A percentile compares a stretch with the other conserved stretches of the same genome.
phyloP scores from a whole-genome alignment of 2,329 filamentous ascomycete species.

The Xylaria sp. region DNA sequence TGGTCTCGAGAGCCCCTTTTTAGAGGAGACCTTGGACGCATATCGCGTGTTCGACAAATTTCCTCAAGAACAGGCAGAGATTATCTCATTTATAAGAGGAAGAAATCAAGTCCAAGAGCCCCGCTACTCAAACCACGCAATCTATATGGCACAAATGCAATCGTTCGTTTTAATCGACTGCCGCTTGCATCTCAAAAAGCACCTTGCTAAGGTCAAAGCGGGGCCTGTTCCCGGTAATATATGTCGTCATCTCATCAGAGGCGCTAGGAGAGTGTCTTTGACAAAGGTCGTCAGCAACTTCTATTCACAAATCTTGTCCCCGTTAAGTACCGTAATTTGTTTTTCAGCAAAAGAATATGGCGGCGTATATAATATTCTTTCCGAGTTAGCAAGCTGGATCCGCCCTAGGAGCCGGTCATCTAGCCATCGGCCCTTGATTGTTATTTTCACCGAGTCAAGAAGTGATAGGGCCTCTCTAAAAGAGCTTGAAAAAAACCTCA shows the following conservation, averaged over 20 bases:
- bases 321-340: not conserved
- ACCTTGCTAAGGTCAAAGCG: not conserved
- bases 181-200: not conserved
- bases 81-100: slow-evolving; percentile 3
- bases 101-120: not conserved
- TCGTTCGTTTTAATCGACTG: not conserved
- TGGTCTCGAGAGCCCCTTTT: not conserved
- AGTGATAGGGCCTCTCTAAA: not conserved
- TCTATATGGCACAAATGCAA: not conserved
- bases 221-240: not conserved
- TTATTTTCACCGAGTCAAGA: not conserved
- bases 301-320: slow-evolving; percentile 2
- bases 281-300: not conserved
- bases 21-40: not conserved
- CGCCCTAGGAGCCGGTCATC: not conserved
- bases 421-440: not conserved
- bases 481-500: slow-evolving; percentile 1
- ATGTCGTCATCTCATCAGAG: not conserved
- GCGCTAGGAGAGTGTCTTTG: not conserved
- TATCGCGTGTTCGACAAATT: not conserved
- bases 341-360: not conserved
- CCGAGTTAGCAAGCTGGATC: not conserved
- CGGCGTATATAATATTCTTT: not conserved
- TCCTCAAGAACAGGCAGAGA: not conserved
- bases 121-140: not conserved